Percentiles rank a stretch among this genome's conserved stretches.
These are phyloP conservation scores for Monosporozyma siamensis DNA, from an alignment of 805 yeast species.

Conservation along the genomic window DNA sequence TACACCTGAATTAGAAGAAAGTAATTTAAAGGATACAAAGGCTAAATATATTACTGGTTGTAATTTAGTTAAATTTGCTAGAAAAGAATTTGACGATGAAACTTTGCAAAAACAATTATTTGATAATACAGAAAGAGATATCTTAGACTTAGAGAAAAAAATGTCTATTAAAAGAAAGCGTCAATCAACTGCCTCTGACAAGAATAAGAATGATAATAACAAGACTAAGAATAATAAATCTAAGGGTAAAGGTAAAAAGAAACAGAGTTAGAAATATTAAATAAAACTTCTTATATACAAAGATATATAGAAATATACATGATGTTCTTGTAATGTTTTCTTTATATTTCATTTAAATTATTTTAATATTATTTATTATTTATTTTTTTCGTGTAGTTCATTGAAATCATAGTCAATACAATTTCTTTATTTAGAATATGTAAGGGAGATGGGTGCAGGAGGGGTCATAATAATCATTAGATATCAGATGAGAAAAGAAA, in stretches of 20 bases:
- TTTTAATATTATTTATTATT: background rate
- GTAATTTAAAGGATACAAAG: constrained; percentile 48
- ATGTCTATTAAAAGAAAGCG: constrained; percentile 59
- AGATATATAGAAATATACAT: too few relatives aligned
- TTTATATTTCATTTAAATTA: too few relatives aligned
- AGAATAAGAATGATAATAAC: constrained; percentile 6
- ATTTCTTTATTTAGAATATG: too few relatives aligned
- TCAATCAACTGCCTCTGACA: constrained; percentile 11
- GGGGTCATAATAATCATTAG: too few relatives aligned
- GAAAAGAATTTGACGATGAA: constrained; percentile 55
- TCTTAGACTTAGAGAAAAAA: constrained; percentile 55
- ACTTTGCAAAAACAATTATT: constrained; percentile 52
- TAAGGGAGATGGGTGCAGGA: too few relatives aligned
- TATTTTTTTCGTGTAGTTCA: background rate
- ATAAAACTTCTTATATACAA: too few relatives aligned
- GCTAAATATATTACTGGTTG: constrained; percentile 61
- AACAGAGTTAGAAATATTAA: too few relatives aligned
- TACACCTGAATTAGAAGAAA: constrained; percentile 59
- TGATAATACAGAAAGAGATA: constrained; percentile 49
- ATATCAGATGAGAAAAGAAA: too few relatives aligned
- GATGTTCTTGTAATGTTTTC: too few relatives aligned
- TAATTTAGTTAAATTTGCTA: constrained; percentile 39
- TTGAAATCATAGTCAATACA: too few relatives aligned
- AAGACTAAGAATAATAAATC: background rate
- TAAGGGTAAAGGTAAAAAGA: too few relatives aligned